A percentile compares a stretch with the other conserved stretches of the same genome.
phyloP scores from a whole-genome alignment of 768 basidiomycete genomes.

The Tricholoma furcatifolium region DNA sequence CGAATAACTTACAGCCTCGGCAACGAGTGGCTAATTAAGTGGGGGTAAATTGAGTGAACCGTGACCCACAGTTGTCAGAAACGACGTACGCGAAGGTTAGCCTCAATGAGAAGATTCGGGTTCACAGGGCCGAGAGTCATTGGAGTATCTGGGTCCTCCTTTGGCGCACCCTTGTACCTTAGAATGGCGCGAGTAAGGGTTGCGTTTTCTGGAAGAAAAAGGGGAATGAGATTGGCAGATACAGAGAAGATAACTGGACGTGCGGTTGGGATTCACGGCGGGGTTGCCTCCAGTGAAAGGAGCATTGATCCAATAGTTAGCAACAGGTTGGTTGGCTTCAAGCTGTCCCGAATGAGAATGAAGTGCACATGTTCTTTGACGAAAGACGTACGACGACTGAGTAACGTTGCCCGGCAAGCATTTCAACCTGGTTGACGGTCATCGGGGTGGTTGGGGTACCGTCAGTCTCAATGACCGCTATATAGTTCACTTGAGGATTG shows the following conservation, averaged over 20 bases:
- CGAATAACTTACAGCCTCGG: neutral
- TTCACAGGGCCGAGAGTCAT: slow-evolving; percentile 19
- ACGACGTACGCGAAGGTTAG: slow-evolving; percentile 9
- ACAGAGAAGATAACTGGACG: neutral
- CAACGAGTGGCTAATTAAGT: slow-evolving; percentile 1
- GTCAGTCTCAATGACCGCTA: slow-evolving; percentile 36
- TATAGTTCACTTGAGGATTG: neutral
- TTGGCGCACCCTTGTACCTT: slow-evolving; percentile 32
- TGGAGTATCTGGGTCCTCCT: slow-evolving; percentile 26
- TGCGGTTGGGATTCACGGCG: slow-evolving; percentile 20
- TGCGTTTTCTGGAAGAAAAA: slow-evolving; percentile 22
- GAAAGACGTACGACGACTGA: slow-evolving; percentile 23
- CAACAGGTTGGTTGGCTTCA: slow-evolving; percentile 35
- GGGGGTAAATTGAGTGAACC: neutral
- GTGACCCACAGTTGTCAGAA: too few species aligned
- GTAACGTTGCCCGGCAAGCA: slow-evolving; percentile 46
- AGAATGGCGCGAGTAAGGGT: slow-evolving; percentile 33
- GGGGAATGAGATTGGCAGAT: too few species aligned
- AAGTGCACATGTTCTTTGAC: neutral
- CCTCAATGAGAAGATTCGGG: slow-evolving; percentile 27
- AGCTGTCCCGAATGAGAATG: slow-evolving; percentile 11
- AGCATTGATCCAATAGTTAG: slow-evolving; percentile 41
- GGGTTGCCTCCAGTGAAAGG: slow-evolving; percentile 24
- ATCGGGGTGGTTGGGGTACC: slow-evolving; percentile 22
- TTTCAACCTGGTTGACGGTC: slow-evolving; percentile 31